These are phyloP conservation scores for Candida khao-thaluensis DNA, from an alignment of 805 yeast genomes.

Conservation along the genomic window DNA sequence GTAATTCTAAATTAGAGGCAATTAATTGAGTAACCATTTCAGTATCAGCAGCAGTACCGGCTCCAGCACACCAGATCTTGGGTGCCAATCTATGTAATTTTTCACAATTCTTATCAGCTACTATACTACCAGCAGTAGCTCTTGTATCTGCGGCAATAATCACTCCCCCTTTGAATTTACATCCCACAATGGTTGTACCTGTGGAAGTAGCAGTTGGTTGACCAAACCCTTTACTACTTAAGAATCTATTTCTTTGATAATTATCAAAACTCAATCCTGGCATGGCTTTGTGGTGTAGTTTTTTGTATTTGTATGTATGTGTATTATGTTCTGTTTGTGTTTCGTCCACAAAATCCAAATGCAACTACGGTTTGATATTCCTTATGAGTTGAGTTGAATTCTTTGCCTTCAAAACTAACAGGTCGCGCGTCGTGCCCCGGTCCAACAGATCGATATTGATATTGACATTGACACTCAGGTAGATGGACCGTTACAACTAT, in stretches of 20 bases:
- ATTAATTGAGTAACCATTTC: slow-evolving; percentile 96
- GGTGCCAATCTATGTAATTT: slow-evolving; percentile 89
- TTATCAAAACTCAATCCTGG: slow-evolving; percentile 92
- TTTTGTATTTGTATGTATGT: not conserved
- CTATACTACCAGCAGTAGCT: slow-evolving; percentile 94
- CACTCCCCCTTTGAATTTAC: slow-evolving; percentile 89
- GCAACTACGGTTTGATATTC: too few species aligned
- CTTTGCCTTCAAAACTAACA: slow-evolving; percentile 5
- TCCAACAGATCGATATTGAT: slow-evolving; percentile 2
- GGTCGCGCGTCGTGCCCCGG: slow-evolving; percentile 2
- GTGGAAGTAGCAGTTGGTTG: slow-evolving; percentile 92
- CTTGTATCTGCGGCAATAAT: slow-evolving; percentile 98
- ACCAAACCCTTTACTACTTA: slow-evolving; percentile 70
- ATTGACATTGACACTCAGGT: not conserved
- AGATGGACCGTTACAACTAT: slow-evolving; percentile 43
- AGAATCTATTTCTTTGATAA: slow-evolving; percentile 80
- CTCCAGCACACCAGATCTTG: slow-evolving; percentile 98
- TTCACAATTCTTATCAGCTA: slow-evolving; percentile 97
- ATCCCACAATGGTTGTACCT: slow-evolving; percentile 99
- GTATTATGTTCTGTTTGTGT: too few species aligned
- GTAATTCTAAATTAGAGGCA: slow-evolving; percentile 87
- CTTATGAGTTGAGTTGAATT: too few species aligned
- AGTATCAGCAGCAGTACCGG: slow-evolving; percentile 99
- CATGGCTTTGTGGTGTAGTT: slow-evolving; percentile 43
- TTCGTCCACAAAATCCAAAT: too few species aligned